Evolutionary conservation across 331 rosid genomes (phyloP).

Genomic region (Dryas integrifolia): DNA sequence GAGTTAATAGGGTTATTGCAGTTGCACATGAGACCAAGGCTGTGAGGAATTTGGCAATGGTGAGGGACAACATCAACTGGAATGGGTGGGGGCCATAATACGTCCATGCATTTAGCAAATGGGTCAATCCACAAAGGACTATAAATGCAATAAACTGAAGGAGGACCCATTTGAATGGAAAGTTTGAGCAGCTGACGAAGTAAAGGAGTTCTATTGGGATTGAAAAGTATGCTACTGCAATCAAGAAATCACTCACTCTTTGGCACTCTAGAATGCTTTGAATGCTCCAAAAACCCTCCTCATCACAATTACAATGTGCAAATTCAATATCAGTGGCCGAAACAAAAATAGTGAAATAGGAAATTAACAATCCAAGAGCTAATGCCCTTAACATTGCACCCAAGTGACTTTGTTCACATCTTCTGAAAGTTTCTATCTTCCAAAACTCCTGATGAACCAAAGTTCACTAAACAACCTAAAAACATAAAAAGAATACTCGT

Average conservation of each 20-base stretch:
- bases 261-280: conserved; percentile 38
- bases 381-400: conserved; percentile 33
- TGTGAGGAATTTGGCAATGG: conserved; percentile 68
- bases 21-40: conserved; percentile 84
- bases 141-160: conserved; percentile 71
- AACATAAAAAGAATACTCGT: neutral
- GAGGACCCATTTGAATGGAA: conserved; percentile 50
- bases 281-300: conserved; percentile 40
- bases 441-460: neutral
- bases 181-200: conserved; percentile 56
- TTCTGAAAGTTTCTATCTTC: conserved; percentile 1
- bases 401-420: conserved; percentile 21
- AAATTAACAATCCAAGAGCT: conserved; percentile 18
- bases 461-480: neutral
- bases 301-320: conserved; percentile 34
- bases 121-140: conserved; percentile 70
- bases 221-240: conserved; percentile 43
- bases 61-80: conserved; percentile 59
- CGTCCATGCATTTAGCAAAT: conserved; percentile 63
- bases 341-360: conserved; percentile 4
- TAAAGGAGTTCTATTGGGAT: conserved; percentile 51
- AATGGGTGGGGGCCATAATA: conserved; percentile 68
- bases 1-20: conserved; percentile 66
- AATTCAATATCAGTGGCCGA: conserved; percentile 26
- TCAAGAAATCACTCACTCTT: conserved; percentile 39